phyloP scores from a whole-genome alignment of 1,139 yeast genomes.

The Wickerhamomyces sp. region DNA sequence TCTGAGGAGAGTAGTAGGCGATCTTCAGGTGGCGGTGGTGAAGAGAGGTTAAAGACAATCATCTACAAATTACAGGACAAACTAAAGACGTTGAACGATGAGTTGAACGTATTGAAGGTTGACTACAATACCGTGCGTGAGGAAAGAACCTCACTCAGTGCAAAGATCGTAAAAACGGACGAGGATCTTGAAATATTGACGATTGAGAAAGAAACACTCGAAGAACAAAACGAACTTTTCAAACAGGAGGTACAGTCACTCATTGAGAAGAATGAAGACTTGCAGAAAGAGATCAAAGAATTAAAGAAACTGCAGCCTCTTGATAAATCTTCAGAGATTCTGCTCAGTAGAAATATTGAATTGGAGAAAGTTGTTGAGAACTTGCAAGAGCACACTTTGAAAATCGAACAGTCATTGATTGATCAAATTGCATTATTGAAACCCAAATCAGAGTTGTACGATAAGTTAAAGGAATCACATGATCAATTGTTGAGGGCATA shows the following conservation, averaged over 20 bases:
- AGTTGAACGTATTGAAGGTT: slow-evolving; percentile 26
- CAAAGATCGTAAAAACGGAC: slow-evolving; percentile 30
- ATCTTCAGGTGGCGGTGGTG: background rate
- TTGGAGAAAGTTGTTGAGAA: slow-evolving; percentile 32
- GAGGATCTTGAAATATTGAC: slow-evolving; percentile 47
- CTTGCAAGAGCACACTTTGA: slow-evolving; percentile 26
- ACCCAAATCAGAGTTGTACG: slow-evolving; percentile 9
- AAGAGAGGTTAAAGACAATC: slow-evolving; percentile 30
- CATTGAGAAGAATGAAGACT: slow-evolving; percentile 31
- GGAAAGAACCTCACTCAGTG: slow-evolving; percentile 25
- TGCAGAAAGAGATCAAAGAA: slow-evolving; percentile 33
- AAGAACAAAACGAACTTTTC: slow-evolving; percentile 36
- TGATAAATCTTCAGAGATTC: background rate
- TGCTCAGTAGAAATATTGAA: background rate
- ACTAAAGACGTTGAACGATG: slow-evolving; percentile 30
- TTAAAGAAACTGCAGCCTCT: slow-evolving; percentile 16
- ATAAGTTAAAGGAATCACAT: slow-evolving; percentile 10
- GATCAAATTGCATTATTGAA: slow-evolving; percentile 28
- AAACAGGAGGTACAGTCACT: slow-evolving; percentile 32
- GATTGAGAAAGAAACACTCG: slow-evolving; percentile 50
- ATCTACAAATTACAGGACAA: slow-evolving; percentile 41
- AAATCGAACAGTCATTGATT: slow-evolving; percentile 25
- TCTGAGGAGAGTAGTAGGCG: background rate
- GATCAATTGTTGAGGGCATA: slow-evolving; percentile 18
- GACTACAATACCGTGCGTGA: slow-evolving; percentile 20